Base-by-base conservation (phyloP, 2,329 filamentous ascomycete species). In the Neonectria punicea region DNA sequence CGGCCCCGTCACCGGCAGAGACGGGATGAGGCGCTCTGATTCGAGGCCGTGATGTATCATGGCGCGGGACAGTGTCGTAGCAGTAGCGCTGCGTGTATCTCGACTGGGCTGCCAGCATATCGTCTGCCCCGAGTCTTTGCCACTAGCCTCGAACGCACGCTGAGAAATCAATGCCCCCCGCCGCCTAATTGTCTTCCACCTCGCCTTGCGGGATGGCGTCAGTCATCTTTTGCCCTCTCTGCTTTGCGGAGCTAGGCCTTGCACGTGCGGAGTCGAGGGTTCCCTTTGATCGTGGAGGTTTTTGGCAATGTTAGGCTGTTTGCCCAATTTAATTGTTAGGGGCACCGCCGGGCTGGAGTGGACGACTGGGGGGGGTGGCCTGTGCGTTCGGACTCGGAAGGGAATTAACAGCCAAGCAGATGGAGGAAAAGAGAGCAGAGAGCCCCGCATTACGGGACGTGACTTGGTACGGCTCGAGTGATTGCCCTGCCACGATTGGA, bases 161-260 rank as follows among this genome's bases (percentile, higher is more conserved):
- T 53, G 47, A 51, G 34, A 36, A 59, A 59, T 44, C 57, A 53
- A 10, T 44, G 13, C 28, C n/a, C 41, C 11, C 22, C 25, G 5
- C 25, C 25, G 25, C 25, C 9, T 4, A 30, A 34, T 30, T 32
- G 36, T 46, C 34, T 58, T 20, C 28, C 25, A n/a, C n/a, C 49
- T 58, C 25, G 39, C n/a, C 49, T 58, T 41, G 51, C 61, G 54
- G 55, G 61, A 63, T 63, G 61, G 61, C 61, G 61, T 63, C 61
- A 63, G 49, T 34, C 54, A 43, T 25, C 25, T n/a, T 34, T n/a
- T 39, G 32, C 41, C 30, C 30, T n/a, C 16, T n/a, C 47, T 50
- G 28, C 25, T 50, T 10, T 13, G 25, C 49, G 50, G 61, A 53
- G 43, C 61, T 58, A 63, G 43, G n/a, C 41, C 18, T 50, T 34